Base-by-base conservation (phyloP, 2,329 filamentous ascomycete species). In the Bipolaris zeicola region DNA sequence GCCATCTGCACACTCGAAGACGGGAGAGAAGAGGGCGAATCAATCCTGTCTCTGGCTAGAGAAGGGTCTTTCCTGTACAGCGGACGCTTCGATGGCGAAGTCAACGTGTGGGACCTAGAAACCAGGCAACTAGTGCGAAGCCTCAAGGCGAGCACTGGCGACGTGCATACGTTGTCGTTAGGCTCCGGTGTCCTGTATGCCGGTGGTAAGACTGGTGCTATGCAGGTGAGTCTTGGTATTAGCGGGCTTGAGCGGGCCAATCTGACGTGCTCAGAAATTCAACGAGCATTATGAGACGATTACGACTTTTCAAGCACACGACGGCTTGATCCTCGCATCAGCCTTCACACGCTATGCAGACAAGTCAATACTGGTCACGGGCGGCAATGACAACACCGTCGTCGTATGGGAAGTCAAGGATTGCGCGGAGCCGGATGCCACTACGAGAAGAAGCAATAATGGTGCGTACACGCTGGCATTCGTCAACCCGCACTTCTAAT, bases 41-140 rank as follows among this genome's bases (percentile, higher is more conserved):
- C 85, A 1, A 85, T 89, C 1, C 80, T 97, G 56, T 95, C 91
- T 0, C 82, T 99, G 50, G 89, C 91, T 5, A 84, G 96, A 2
- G 93, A 98, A 60, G 92, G 92, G 0, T 93, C 92, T 0, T 96
- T 99, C 63, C 82, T 99, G 4, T 99, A 98, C 72, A 91, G 90
- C 57, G 95, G 95, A 44, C 90, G 96, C 65, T 85, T 92, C 1
- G 88, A 91, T 37, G 96, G 95, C 20, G 85, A 96, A 48, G 87
- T 99, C 57, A 94, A 98, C 73, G 86, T 99, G 10, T 99, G 96
- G 94, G 96, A 99, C 72, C 82, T 99, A 13, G 94, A 98, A 72
- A 98, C 95, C 0, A 88, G 89, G 51, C 95, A 99, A 76, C 88
- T 95, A 46, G 83, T 99, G 42, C 85, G 95, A 55, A 92, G 91